These are phyloP conservation scores for Lathyrus aphaca DNA, from an alignment of 306 rosid genomes.

Conservation along the genomic window DNA sequence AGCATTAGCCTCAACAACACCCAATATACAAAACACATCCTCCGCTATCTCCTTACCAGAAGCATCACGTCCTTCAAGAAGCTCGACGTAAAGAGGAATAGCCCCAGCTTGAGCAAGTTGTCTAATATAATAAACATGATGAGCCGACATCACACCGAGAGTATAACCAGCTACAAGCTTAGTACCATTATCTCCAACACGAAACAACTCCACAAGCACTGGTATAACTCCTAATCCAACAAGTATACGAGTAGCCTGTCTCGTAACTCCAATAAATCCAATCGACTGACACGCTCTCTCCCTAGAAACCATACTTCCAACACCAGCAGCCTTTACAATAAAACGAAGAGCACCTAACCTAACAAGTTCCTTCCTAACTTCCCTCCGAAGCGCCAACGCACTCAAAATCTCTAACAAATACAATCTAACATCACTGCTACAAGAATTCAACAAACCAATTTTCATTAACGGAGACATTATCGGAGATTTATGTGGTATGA, in stretches of 20 bases:
- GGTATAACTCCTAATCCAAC: slow-evolving; percentile 52
- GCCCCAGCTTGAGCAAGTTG: slow-evolving; percentile 52
- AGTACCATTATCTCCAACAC: slow-evolving; percentile 35
- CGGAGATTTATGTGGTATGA: too few species aligned
- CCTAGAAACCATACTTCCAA: slow-evolving; percentile 54
- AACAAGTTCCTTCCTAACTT: slow-evolving; percentile 47
- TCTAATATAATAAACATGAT: slow-evolving; percentile 49
- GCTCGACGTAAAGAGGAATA: slow-evolving; percentile 56
- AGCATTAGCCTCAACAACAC: slow-evolving; percentile 48
- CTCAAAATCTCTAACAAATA: slow-evolving; percentile 58
- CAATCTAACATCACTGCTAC: slow-evolving; percentile 14
- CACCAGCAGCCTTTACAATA: slow-evolving; percentile 56
- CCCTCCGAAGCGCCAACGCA: slow-evolving; percentile 44
- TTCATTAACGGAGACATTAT: too few species aligned
- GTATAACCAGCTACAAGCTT: slow-evolving; percentile 48
- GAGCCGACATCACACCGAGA: slow-evolving; percentile 53
- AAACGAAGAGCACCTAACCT: slow-evolving; percentile 41
- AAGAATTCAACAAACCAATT: slow-evolving; percentile 42
- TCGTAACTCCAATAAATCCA: slow-evolving; percentile 48
- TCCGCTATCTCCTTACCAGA: slow-evolving; percentile 55
- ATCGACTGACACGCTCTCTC: slow-evolving; percentile 58
- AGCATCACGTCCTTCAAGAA: slow-evolving; percentile 51
- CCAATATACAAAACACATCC: slow-evolving; percentile 53
- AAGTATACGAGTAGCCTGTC: slow-evolving; percentile 36
- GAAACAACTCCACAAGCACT: slow-evolving; percentile 48